A percentile compares a stretch with the other conserved stretches of the same genome.
Conservation (phyloP, 768 basidiomycete species). For the Trametes cubensis region DNA sequence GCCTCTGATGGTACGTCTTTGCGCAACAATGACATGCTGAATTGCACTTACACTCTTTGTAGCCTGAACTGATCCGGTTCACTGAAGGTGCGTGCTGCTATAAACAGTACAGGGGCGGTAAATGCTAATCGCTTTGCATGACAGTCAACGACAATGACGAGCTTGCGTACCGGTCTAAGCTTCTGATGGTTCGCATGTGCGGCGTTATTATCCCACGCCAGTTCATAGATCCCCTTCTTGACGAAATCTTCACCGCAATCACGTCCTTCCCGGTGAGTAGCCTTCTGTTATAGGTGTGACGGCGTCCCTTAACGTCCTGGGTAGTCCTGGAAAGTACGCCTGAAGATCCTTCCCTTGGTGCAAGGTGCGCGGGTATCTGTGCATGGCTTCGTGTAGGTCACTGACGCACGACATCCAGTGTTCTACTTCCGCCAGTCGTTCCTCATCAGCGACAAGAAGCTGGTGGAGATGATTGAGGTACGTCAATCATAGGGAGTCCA, state of each 20-base stretch:
- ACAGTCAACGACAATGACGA: constrained; percentile 74
- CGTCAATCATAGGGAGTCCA: constrained; percentile 11
- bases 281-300: neutral
- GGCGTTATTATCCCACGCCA: constrained; percentile 77
- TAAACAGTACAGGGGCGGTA: too few species aligned
- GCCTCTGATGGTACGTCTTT: constrained; percentile 66
- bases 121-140: constrained; percentile 28
- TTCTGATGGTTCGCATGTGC: constrained; percentile 81
- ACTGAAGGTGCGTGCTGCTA: constrained; percentile 55
- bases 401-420: constrained; percentile 42
- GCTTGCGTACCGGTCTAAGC: constrained; percentile 62
- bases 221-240: constrained; percentile 69
- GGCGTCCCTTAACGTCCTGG: constrained; percentile 4
- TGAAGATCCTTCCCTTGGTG: constrained; percentile 84
- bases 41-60: constrained; percentile 3
- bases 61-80: constrained; percentile 78
- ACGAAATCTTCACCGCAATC: constrained; percentile 75
- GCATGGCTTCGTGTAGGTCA: neutral
- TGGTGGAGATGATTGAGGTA: constrained; percentile 82
- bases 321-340: constrained; percentile 85
- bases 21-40: neutral
- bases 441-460: constrained; percentile 73
- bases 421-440: constrained; percentile 90
- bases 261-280: constrained; percentile 67
- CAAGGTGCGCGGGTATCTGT: constrained; percentile 50